Evolutionary conservation across 2,329 filamentous ascomycete species (phyloP).

Genomic region (Talaromyces islandicus): DNA sequence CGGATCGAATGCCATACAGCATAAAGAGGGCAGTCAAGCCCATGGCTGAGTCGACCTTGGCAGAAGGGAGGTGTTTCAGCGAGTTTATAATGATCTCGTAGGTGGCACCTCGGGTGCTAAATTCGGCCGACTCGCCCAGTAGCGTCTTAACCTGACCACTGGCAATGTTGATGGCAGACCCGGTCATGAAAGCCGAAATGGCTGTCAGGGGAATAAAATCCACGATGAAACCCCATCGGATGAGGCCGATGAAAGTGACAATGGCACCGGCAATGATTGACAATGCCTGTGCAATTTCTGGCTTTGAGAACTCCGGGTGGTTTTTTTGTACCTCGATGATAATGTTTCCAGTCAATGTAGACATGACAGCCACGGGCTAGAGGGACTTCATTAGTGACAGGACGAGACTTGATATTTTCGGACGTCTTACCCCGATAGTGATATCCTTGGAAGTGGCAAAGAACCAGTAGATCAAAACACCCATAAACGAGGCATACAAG

Average conservation of each 20-base stretch:
- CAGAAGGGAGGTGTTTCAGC: slow-evolving; percentile 62
- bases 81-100: slow-evolving; percentile 81
- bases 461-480: slow-evolving; percentile 91
- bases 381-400: slow-evolving; percentile 12
- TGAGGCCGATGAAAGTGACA: slow-evolving; percentile 70
- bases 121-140: slow-evolving; percentile 63
- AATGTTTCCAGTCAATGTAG: slow-evolving; percentile 79
- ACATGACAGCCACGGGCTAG: slow-evolving; percentile 90
- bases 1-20: slow-evolving; percentile 68
- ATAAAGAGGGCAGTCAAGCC: slow-evolving; percentile 74
- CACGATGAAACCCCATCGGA: slow-evolving; percentile 81
- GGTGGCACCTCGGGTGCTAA: slow-evolving; percentile 70
- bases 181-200: slow-evolving; percentile 94
- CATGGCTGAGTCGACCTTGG: slow-evolving; percentile 75
- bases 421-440: slow-evolving; percentile 72
- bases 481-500: slow-evolving; percentile 93
- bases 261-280: slow-evolving; percentile 73
- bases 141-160: slow-evolving; percentile 75
- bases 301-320: slow-evolving; percentile 50
- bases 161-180: slow-evolving; percentile 83
- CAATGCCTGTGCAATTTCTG: slow-evolving; percentile 71
- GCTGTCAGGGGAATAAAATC: slow-evolving; percentile 87
- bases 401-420: background rate
- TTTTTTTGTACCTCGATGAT: slow-evolving; percentile 57
- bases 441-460: slow-evolving; percentile 99